A percentile compares a stretch with the other conserved stretches of the same genome.
phyloP scores from a whole-genome alignment of 257 asterid genomes.

The Oldenlandia corymbosa region DNA sequence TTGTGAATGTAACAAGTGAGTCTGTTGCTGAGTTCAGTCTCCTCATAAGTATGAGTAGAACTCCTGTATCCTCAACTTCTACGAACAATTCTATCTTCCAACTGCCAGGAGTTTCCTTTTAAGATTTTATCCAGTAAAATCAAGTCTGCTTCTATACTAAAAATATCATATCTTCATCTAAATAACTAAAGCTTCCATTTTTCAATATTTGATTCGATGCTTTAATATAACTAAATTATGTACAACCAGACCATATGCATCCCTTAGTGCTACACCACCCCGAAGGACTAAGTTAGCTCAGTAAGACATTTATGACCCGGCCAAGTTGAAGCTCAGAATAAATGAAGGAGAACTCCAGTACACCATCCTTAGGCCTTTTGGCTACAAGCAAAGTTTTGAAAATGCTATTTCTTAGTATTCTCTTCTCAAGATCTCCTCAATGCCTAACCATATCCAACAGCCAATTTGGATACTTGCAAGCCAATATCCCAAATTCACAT shows the following conservation, averaged over 20 bases:
- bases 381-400: not conserved
- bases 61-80: not conserved
- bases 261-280: not conserved
- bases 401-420: not conserved
- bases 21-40: not conserved
- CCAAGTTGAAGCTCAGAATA: not conserved
- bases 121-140: not conserved
- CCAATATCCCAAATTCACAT: not conserved
- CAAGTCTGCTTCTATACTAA: too few species aligned
- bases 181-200: not conserved
- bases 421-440: not conserved
- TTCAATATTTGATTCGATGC: not conserved
- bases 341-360: not conserved
- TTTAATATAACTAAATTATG: too few species aligned
- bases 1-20: too few species aligned
- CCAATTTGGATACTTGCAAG: not conserved
- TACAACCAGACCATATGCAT: not conserved
- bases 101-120: not conserved
- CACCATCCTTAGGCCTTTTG: not conserved
- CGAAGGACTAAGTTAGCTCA: not conserved
- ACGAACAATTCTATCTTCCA: not conserved
- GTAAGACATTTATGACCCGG: not conserved
- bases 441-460: not conserved
- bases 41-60: not conserved
- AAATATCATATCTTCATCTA: too few species aligned